Base-by-base conservation (phyloP, 768 basidiomycete species). In the Tylopilus vinaceipallidus region DNA sequence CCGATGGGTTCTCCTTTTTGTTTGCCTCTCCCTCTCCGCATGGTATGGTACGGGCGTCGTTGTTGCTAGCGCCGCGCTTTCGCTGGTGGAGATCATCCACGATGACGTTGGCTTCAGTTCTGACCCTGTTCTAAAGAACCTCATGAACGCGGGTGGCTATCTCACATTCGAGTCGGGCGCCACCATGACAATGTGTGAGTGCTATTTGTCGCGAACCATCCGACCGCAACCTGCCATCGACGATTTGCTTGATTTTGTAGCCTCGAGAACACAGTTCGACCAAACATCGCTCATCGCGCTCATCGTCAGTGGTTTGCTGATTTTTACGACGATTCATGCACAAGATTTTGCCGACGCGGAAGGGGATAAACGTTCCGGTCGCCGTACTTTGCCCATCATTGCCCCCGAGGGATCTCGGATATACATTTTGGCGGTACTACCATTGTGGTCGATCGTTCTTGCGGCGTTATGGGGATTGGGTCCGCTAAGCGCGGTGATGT, bases 291-390 rank as follows among this genome's bases (percentile, higher is more conserved):
- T 62, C 4, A 23, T 49, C 24, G 51, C 64, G 3, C 49, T 70
- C 32, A 35, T 51, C 29, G 46, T 62, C 9, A 73, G 70, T 39
- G 52, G 61, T 0, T 43, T 60, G 10, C 63, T 71, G 13, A 61
- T 72, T 8, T 43, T 65, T 35, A 69, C 68, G 8, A 75, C 73
- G 3, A 69, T 72, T 11, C 71, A 74, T 29, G 65, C 67, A 1
- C 66, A 70, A 48, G 71, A 71, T 36, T 72, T 71, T 46, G 52
- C 57, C 2, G 71, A 72, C 24, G 58, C 58, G 17, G 55, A 58
- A 10, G 71, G 71, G 4, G 71, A 71, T 42, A 49, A 46, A 20
- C 51, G 34, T 22, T 51, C 59, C 13, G 69, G 71, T 9, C 61
- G 70, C 27, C 57, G 50, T 11, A 71, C 69, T 0, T 49, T 70